Evolutionary conservation across 345 rosid species (phyloP).

Genomic region (Xanthoceras sorbifolium): DNA sequence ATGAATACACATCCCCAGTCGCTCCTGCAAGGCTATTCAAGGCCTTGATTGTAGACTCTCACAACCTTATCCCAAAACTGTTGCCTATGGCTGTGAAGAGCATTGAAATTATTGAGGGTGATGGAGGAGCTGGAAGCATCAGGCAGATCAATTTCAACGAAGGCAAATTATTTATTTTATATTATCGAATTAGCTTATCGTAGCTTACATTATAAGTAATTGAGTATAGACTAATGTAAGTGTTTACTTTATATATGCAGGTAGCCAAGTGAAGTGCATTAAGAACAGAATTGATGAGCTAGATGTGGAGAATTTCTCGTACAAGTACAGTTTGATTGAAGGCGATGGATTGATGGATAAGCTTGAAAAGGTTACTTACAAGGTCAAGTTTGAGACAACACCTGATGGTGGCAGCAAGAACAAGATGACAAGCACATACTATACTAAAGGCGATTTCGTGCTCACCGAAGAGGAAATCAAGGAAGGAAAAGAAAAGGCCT

Average conservation of each 20-base stretch:
- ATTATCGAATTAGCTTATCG: too few relatives aligned
- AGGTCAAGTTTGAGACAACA: constrained; percentile 26
- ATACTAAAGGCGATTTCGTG: constrained; percentile 28
- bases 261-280: constrained; percentile 30
- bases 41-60: constrained; percentile 39
- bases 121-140: constrained; percentile 45
- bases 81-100: constrained; percentile 35
- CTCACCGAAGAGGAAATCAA: constrained; percentile 33
- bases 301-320: constrained; percentile 28
- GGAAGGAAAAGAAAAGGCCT: constrained; percentile 35
- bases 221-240: constrained; percentile 1
- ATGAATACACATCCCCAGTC: constrained; percentile 26
- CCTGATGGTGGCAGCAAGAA: constrained; percentile 38
- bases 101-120: constrained; percentile 34
- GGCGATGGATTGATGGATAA: constrained; percentile 27
- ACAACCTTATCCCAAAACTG: constrained; percentile 42
- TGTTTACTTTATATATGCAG: constrained; percentile 7
- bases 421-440: constrained; percentile 39
- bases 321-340: constrained; percentile 41
- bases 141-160: constrained; percentile 39
- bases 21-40: constrained; percentile 43
- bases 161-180: constrained; percentile 19
- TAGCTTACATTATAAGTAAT: not conserved
- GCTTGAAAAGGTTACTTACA: constrained; percentile 29
- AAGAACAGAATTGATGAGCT: constrained; percentile 37